phyloP scores from a whole-genome alignment of 352 stramenopile species.

The Phytopythium aichiense region DNA sequence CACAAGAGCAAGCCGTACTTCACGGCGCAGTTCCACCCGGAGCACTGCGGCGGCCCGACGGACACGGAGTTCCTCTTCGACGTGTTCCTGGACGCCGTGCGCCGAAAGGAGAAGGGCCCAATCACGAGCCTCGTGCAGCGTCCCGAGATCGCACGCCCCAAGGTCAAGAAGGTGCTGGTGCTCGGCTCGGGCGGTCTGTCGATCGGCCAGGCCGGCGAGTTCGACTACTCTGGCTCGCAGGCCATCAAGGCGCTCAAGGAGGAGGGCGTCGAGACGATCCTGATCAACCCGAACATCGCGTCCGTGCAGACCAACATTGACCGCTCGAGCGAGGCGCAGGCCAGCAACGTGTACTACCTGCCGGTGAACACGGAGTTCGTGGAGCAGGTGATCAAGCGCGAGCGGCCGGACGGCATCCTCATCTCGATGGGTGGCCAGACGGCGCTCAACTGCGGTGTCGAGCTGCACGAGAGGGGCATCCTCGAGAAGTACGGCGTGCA shows the following conservation, averaged over 20 bases:
- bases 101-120: constrained; percentile 56
- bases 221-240: constrained; percentile 95
- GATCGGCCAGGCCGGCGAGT: constrained; percentile 94
- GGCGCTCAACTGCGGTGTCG: constrained; percentile 96
- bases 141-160: constrained; percentile 52
- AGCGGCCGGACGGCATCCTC: constrained; percentile 97
- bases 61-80: constrained; percentile 97
- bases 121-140: constrained; percentile 74
- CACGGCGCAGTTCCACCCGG: constrained; percentile 95
- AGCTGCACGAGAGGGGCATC: constrained; percentile 92
- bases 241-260: constrained; percentile 96
- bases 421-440: constrained; percentile 99
- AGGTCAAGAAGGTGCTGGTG: constrained; percentile 91
- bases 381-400: constrained; percentile 94
- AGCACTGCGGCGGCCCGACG: constrained; percentile 90
- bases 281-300: constrained; percentile 98
- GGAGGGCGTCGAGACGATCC: constrained; percentile 87
- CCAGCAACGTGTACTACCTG: constrained; percentile 95
- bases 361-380: constrained; percentile 88
- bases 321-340: constrained; percentile 89
- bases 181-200: constrained; percentile 91
- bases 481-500: constrained; percentile 93
- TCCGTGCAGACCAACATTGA: constrained; percentile 96
- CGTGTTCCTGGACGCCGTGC: constrained; percentile 89
- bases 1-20: constrained; percentile 93